Conservation (phyloP, 1,284 basidiomycete species). For the Xanthoconium separans region DNA sequence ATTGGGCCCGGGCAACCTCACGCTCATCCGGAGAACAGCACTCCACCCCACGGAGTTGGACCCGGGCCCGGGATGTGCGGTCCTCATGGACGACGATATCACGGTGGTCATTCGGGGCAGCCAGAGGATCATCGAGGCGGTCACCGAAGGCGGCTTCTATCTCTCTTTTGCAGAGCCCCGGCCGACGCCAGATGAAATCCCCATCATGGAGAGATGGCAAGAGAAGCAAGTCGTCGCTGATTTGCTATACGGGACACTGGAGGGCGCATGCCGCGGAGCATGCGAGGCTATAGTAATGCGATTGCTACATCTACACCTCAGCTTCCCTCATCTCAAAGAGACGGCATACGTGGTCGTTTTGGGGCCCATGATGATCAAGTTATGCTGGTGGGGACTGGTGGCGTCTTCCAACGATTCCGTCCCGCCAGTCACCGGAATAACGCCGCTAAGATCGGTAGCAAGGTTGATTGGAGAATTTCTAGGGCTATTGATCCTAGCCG, state of each 20-base stretch:
- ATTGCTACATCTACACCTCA: conserved; percentile 7
- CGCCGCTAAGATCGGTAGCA: conserved; percentile 7
- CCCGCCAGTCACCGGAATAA: neutral
- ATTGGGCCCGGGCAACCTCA: conserved; percentile 17
- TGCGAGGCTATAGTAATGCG: conserved; percentile 18
- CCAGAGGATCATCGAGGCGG: conserved; percentile 15
- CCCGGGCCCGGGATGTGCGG: conserved; percentile 11
- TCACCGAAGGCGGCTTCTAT: conserved; percentile 20
- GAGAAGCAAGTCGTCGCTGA: conserved; percentile 14
- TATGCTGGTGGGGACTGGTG: conserved; percentile 14
- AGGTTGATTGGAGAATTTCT: conserved; percentile 14
- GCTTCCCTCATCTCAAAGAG: conserved; percentile 13
- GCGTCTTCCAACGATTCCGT: conserved; percentile 3
- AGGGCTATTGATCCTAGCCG: conserved; percentile 7
- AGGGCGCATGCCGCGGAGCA: conserved; percentile 18
- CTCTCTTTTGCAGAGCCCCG: conserved; percentile 12
- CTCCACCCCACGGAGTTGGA: conserved; percentile 9
- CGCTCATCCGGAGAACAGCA: conserved; percentile 11
- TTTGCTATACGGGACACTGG: conserved; percentile 11
- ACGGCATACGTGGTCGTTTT: neutral
- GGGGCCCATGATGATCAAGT: conserved; percentile 6
- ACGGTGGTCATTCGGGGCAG: conserved; percentile 16
- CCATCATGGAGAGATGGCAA: conserved; percentile 7
- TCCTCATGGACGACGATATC: conserved; percentile 21
- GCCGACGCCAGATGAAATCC: neutral